Percentiles rank a stretch among this genome's conserved stretches.
Evolutionary conservation across 257 asterid species (phyloP).

Genomic region (Solanum pennellii): DNA sequence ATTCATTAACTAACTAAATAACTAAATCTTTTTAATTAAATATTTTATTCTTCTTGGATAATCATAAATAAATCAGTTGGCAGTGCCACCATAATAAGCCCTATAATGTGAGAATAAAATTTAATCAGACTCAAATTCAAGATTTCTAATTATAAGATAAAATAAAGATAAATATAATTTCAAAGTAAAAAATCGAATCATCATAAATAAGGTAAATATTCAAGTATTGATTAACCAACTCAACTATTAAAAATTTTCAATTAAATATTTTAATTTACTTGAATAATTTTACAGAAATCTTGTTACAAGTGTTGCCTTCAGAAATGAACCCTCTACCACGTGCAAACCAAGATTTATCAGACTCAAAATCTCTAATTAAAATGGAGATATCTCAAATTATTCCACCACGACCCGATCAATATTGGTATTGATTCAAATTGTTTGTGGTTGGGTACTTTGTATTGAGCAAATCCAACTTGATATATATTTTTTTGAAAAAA

Average conservation of each 20-base stretch:
- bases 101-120: not conserved
- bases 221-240: not conserved
- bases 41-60: not conserved
- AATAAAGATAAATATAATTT: not conserved
- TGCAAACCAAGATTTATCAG: not conserved
- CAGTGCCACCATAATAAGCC: not conserved
- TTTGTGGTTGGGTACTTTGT: slow-evolving; percentile 17
- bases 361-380: not conserved
- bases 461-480: not conserved
- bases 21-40: not conserved
- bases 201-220: not conserved
- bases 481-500: not conserved
- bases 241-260: not conserved
- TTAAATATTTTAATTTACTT: not conserved
- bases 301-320: too few species aligned
- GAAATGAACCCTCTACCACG: not conserved
- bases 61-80: not conserved
- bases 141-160: not conserved
- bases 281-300: not conserved
- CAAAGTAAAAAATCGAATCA: not conserved
- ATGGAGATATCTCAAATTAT: not conserved
- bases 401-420: not conserved
- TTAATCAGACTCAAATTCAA: not conserved
- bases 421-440: slow-evolving; percentile 15
- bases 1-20: not conserved